Percentiles rank a stretch among this genome's conserved stretches.
These are phyloP conservation scores for Colletotrichum zoysiae DNA, from an alignment of 2,329 filamentous ascomycete species.

Conservation along the genomic window DNA sequence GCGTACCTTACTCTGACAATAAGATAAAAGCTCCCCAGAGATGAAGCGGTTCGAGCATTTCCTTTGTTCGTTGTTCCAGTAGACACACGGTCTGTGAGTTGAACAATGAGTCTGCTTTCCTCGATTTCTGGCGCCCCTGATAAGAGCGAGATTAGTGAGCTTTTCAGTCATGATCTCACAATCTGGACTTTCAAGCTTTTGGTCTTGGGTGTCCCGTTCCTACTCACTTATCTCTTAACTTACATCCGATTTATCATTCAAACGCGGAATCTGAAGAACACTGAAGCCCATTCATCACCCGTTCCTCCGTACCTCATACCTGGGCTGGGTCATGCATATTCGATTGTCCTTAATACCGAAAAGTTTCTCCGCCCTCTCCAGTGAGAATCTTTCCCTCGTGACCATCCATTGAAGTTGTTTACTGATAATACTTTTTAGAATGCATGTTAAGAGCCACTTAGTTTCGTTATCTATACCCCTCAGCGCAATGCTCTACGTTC, in stretches of 20 bases:
- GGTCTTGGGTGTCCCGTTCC: neutral
- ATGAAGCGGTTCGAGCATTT: neutral
- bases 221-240: conserved; percentile 12
- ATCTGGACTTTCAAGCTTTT: neutral
- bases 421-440: accelerated
- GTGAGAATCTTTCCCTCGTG: neutral
- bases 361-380: conserved; percentile 14
- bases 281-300: neutral
- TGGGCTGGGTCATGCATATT: conserved; percentile 6
- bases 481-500: conserved; percentile 13
- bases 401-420: neutral
- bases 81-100: neutral
- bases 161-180: neutral
- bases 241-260: neutral
- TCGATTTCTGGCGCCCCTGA: too few species aligned
- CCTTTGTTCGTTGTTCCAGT: neutral
- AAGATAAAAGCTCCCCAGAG: neutral
- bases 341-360: conserved; percentile 17
- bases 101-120: neutral
- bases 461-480: conserved; percentile 1
- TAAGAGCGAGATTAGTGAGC: too few species aligned
- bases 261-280: neutral
- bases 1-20: neutral
- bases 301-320: neutral
- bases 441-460: neutral